Base-by-base conservation (phyloP, 2,329 filamentous ascomycete genomes). In the Chrysoporthe puriensis region DNA sequence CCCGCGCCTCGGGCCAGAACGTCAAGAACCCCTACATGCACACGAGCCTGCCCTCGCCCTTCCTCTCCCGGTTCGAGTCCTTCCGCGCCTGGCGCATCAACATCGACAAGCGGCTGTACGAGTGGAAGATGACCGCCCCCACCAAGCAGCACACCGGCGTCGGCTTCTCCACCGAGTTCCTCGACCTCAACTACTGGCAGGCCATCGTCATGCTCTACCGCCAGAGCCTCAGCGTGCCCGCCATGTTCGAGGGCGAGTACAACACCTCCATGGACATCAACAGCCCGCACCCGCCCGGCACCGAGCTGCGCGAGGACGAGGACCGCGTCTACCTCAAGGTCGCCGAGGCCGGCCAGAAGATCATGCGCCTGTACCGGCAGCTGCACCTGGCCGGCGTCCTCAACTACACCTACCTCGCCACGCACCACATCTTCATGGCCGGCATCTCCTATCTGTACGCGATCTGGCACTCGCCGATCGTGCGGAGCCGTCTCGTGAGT, bases 141-240 rank as follows among this genome's bases (percentile, higher is more conserved):
- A 90, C 87, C 0, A 90, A 91, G 70, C 80, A 87, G 32, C 89
- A 96, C 67, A 97, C 93, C 0, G 94, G 94, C 1, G 96, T 98
- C 2, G 89, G 89, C 4, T 98, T 98, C 77, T 94, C 92, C 0
- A 89, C 92, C 1, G 91, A 97, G 66, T 97, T 98, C 74, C 80
- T 97, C 4, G 93, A 97, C 74, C 85, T 98, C 69, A 98, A 98
- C 78, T 98, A 98, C 79, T 98, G 95, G 94, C 95, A 97, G 77
- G 93, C 94, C 3, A 90, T 98, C 69, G 96, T 97, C 72, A 94
- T 97, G 90, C 86, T 98, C 26, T 98, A 98, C 77, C 86, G 95
- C 66, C 95, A 97, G 78, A 96, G 94, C 77, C 79, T 97, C 70
- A 91, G 92, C 61, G 92, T 97, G 21, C 95, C 95, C 0, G 88